Evolutionary conservation across 176 grass and related monocot species (phyloP).

Genomic region (Bonia amplexicaulis): DNA sequence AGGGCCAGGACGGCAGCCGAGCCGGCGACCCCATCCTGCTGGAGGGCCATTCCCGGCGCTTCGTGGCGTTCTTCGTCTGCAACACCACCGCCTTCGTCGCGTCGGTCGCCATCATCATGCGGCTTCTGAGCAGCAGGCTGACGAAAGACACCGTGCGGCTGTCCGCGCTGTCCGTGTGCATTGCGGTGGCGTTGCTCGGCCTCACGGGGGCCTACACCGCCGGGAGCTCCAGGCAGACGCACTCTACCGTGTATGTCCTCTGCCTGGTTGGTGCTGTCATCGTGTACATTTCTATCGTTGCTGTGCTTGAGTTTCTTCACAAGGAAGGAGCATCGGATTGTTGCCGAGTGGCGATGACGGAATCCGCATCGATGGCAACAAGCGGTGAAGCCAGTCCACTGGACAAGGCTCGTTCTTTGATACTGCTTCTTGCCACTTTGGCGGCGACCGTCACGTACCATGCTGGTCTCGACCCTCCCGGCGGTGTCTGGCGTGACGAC

Average conservation of each 20-base stretch:
- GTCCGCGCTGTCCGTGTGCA: neutral
- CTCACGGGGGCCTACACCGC: neutral
- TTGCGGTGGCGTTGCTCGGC: neutral
- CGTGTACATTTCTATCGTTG: neutral
- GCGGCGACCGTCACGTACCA: constrained; percentile 19
- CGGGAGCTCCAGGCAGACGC: neutral
- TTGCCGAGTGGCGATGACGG: no score
- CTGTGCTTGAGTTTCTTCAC: no score
- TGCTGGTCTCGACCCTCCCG: constrained; percentile 5
- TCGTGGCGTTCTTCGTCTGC: neutral
- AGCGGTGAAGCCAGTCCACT: neutral
- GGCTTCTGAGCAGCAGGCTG: neutral
- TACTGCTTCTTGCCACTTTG: constrained; percentile 20
- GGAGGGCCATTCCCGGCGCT: neutral
- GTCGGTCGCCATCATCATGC: constrained; percentile 2
- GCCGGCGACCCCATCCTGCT: neutral
- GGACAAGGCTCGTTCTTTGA: neutral
- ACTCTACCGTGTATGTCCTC: neutral
- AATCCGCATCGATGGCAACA: no score
- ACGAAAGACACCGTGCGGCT: rapidly evolving
- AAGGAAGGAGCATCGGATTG: no score
- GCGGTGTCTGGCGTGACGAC: constrained; percentile 17
- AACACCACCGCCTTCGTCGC: constrained; percentile 18
- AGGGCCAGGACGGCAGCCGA: neutral
- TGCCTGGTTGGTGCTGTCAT: neutral